These are phyloP conservation scores for Pseudogymnoascus sp. DNA, from an alignment of 2,329 filamentous ascomycete genomes.

Conservation along the genomic window DNA sequence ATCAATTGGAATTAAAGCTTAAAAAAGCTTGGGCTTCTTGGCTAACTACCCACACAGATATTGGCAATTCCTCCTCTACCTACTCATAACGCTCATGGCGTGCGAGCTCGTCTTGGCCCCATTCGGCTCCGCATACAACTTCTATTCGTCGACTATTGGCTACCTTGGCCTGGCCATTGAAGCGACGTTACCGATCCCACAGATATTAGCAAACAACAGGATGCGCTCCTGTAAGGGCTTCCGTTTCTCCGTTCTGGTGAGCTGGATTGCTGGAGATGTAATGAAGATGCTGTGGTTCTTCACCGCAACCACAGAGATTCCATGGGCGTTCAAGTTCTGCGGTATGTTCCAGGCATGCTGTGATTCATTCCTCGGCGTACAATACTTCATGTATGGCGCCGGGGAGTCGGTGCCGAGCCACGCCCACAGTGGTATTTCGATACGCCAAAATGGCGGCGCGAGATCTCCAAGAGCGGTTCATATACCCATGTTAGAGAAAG, in stretches of 20 bases:
- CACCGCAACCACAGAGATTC: conserved; percentile 59
- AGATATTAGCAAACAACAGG: conserved; percentile 63
- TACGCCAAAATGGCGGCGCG: neutral
- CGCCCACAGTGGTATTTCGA: neutral
- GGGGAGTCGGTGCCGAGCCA: conserved; percentile 25
- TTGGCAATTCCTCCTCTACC: conserved; percentile 68
- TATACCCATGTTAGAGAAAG: conserved; percentile 22
- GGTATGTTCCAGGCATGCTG: conserved; percentile 73
- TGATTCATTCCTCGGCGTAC: conserved; percentile 64
- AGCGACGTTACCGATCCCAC: conserved; percentile 72
- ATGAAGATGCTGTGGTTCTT: conserved; percentile 91
- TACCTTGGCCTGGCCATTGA: conserved; percentile 71
- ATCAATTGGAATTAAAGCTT: neutral
- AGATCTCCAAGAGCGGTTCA: conserved; percentile 10
- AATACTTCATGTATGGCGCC: conserved; percentile 63
- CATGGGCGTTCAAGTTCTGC: conserved; percentile 72
- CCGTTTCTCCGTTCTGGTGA: conserved; percentile 63
- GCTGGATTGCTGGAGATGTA: conserved; percentile 70
- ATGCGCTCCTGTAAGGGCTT: conserved; percentile 68
- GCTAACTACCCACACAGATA: conserved; percentile 40
- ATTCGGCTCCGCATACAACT: conserved; percentile 46
- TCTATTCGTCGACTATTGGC: conserved; percentile 62
- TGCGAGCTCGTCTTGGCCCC: conserved; percentile 60
- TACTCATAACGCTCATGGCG: conserved; percentile 50
- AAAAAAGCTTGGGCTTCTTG: conserved; percentile 7